These are phyloP conservation scores for Kalaharituber pfeilii DNA, from an alignment of 2,329 filamentous ascomycete genomes.

Conservation along the genomic window DNA sequence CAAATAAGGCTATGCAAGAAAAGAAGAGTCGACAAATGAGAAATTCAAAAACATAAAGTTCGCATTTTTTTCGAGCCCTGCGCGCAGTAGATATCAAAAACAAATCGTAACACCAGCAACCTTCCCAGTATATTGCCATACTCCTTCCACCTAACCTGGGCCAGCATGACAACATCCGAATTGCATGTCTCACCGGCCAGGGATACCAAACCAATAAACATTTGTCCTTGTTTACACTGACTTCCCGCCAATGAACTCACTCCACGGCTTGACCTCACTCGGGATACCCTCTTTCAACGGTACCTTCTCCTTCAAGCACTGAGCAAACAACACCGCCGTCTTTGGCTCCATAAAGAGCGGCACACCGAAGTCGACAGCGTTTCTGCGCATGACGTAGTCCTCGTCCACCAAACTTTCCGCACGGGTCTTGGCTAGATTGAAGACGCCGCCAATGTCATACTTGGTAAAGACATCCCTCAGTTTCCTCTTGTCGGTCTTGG, in stretches of 20 bases:
- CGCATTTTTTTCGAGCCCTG: too few species aligned
- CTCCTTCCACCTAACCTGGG: too few species aligned
- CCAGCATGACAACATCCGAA: too few species aligned
- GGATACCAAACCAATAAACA: too few species aligned
- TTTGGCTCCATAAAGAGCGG: slow-evolving; percentile 97
- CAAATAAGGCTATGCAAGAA: too few species aligned
- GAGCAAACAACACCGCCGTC: slow-evolving; percentile 90
- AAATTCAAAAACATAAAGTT: too few species aligned
- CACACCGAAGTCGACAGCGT: slow-evolving; percentile 95
- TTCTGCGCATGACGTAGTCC: slow-evolving; percentile 96
- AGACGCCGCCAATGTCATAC: slow-evolving; percentile 87
- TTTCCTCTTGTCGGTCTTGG: slow-evolving; percentile 85
- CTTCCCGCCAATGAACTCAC: slow-evolving; percentile 81
- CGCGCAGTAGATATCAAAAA: too few species aligned
- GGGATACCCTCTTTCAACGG: slow-evolving; percentile 78
- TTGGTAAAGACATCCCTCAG: slow-evolving; percentile 91
- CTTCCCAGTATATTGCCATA: too few species aligned
- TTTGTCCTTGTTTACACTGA: slow-evolving; percentile 49
- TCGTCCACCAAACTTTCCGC: slow-evolving; percentile 75
- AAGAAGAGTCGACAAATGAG: too few species aligned
- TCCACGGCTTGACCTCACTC: slow-evolving; percentile 81
- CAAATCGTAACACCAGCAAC: too few species aligned
- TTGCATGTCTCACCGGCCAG: too few species aligned
- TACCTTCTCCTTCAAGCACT: slow-evolving; percentile 93
- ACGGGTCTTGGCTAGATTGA: slow-evolving; percentile 75